A percentile compares a stretch with the other conserved stretches of the same genome.
Evolutionary conservation across 352 stramenopile species (phyloP).

Genomic region (Phytopythium cucurbitacearum): DNA sequence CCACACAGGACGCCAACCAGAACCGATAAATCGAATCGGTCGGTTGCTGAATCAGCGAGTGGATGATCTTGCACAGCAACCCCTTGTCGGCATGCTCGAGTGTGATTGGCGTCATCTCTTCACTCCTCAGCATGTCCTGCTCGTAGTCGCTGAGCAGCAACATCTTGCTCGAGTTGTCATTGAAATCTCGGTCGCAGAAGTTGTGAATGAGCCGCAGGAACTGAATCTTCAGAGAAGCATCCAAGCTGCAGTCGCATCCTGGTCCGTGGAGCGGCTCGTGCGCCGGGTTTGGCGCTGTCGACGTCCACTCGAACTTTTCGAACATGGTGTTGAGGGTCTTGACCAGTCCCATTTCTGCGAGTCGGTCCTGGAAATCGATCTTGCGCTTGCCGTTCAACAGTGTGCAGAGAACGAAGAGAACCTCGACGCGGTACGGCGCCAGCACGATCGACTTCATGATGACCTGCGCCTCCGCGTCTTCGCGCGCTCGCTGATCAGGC

Average conservation of each 20-base stretch:
- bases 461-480: conserved; percentile 72
- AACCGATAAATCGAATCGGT: conserved; percentile 94
- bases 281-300: conserved; percentile 29
- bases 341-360: conserved; percentile 88
- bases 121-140: conserved; percentile 42
- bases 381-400: conserved; percentile 94
- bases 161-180: conserved; percentile 78
- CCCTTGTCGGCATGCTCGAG: conserved; percentile 71
- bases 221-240: conserved; percentile 94
- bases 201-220: conserved; percentile 96
- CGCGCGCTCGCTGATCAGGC: conserved; percentile 41
- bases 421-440: conserved; percentile 92
- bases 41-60: conserved; percentile 86
- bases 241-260: conserved; percentile 93
- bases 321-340: conserved; percentile 93
- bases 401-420: conserved; percentile 96
- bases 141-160: conserved; percentile 74
- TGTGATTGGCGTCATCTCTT: conserved; percentile 45
- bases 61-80: conserved; percentile 89
- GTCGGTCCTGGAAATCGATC: conserved; percentile 86
- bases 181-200: conserved; percentile 94
- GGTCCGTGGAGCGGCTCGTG: conserved; percentile 69
- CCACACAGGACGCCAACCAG: conserved; percentile 95
- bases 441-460: conserved; percentile 93
- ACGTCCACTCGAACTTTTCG: conserved; percentile 90